A percentile compares a stretch with the other conserved stretches of the same genome.
phyloP scores from a whole-genome alignment of 495 filamentous ascomycete genomes.

The Hyaloscypha hepaticicola region DNA sequence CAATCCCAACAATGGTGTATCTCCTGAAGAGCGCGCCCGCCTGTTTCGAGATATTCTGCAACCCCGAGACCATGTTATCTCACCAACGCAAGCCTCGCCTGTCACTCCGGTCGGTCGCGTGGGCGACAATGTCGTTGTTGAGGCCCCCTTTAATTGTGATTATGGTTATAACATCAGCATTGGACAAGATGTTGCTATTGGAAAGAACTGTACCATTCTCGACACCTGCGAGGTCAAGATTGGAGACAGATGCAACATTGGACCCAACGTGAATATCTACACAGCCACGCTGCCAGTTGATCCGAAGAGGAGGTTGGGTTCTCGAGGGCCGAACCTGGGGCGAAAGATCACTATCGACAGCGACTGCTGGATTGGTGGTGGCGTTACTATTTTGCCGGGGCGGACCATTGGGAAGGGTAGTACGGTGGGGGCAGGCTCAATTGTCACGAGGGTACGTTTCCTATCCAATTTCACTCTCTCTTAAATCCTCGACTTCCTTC shows the following conservation, averaged over 20 bases:
- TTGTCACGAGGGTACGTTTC: slow-evolving; percentile 76
- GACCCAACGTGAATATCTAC: slow-evolving; percentile 85
- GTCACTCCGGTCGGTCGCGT: slow-evolving; percentile 59
- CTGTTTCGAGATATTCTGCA: slow-evolving; percentile 73
- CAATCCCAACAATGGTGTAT: slow-evolving; percentile 74
- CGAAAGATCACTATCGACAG: slow-evolving; percentile 78
- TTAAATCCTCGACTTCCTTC: neutral
- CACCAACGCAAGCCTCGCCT: slow-evolving; percentile 47
- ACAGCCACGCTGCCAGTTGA: slow-evolving; percentile 74
- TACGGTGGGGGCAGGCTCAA: slow-evolving; percentile 79
- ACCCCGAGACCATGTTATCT: slow-evolving; percentile 48
- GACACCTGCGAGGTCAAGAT: slow-evolving; percentile 74
- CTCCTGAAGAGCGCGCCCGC: slow-evolving; percentile 73
- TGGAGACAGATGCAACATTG: slow-evolving; percentile 77
- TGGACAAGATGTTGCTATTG: slow-evolving; percentile 83
- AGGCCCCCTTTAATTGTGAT: slow-evolving; percentile 89
- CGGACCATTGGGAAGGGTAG: slow-evolving; percentile 77
- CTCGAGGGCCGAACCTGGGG: slow-evolving; percentile 68
- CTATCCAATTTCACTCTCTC: neutral
- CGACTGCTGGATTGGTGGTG: slow-evolving; percentile 86
- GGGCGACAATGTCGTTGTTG: slow-evolving; percentile 74
- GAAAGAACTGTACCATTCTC: slow-evolving; percentile 81
- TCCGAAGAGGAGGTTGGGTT: slow-evolving; percentile 71
- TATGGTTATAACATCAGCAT: slow-evolving; percentile 95
- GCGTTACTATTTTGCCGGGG: slow-evolving; percentile 80